phyloP scores from a whole-genome alignment of 2,329 filamentous ascomycete genomes.

The Colletotrichum simmondsii region DNA sequence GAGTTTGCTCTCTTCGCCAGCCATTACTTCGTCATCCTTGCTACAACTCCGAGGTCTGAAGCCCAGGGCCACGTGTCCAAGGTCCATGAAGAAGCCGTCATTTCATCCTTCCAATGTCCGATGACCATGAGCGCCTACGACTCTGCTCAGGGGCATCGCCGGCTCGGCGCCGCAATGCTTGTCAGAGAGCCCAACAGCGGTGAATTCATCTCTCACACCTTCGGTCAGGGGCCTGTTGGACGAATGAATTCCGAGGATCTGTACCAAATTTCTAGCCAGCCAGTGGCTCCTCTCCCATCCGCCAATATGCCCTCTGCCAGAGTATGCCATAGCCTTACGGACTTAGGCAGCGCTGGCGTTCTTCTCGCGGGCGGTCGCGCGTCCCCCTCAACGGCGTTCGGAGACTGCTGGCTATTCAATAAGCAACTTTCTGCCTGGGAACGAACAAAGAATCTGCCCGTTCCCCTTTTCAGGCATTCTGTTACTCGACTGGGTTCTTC shows the following conservation, averaged over 20 bases:
- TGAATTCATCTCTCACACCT: slow-evolving; percentile 56
- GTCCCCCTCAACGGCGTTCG: slow-evolving; percentile 76
- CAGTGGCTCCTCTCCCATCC: slow-evolving; percentile 32
- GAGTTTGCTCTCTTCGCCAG: slow-evolving; percentile 87
- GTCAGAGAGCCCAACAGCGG: slow-evolving; percentile 49
- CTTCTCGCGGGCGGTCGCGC: slow-evolving; percentile 81
- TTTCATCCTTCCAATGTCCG: slow-evolving; percentile 17
- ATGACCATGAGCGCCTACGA: slow-evolving; percentile 49
- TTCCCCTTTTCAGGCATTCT: slow-evolving; percentile 81
- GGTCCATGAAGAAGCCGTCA: background rate
- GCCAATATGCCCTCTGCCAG: slow-evolving; percentile 54
- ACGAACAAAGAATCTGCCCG: slow-evolving; percentile 71
- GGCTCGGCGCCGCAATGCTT: slow-evolving; percentile 69
- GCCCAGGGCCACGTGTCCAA: slow-evolving; percentile 4
- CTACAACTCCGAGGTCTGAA: slow-evolving; percentile 52
- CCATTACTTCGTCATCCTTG: slow-evolving; percentile 85
- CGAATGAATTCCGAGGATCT: slow-evolving; percentile 63
- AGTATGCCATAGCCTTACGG: slow-evolving; percentile 83
- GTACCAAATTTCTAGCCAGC: slow-evolving; percentile 44
- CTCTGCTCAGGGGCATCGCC: slow-evolving; percentile 58
- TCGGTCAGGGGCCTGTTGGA: slow-evolving; percentile 56
- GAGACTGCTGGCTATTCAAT: slow-evolving; percentile 81
- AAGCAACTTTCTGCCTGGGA: slow-evolving; percentile 68
- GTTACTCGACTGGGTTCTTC: slow-evolving; percentile 63
- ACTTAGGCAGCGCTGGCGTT: slow-evolving; percentile 65